Evolutionary conservation across 306 rosid species (phyloP).

Genomic region (Prunus padus): DNA sequence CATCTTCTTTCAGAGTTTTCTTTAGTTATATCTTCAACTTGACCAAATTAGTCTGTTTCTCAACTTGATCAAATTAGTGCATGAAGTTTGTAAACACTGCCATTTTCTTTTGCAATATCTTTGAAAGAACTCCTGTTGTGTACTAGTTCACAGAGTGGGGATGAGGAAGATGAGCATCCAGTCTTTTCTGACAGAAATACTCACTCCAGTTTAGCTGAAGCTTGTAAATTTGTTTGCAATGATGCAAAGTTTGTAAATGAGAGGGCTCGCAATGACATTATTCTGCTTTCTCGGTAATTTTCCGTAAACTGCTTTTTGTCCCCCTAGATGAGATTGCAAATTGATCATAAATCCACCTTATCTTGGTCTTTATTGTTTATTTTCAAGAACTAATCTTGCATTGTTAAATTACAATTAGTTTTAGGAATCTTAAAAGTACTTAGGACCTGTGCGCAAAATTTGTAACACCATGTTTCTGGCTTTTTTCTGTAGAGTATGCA

Average conservation of each 20-base stretch:
- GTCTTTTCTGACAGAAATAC: slow-evolving; percentile 19
- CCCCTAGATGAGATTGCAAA: slow-evolving; percentile 12
- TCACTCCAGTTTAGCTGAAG: slow-evolving; percentile 55
- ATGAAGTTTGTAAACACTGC: not conserved
- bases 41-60: not conserved
- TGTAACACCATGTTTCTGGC: not conserved
- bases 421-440: not conserved
- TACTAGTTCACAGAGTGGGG: slow-evolving; percentile 50
- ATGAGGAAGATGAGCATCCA: slow-evolving; percentile 39
- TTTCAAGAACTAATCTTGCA: not conserved
- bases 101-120: slow-evolving; percentile 11
- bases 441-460: not conserved
- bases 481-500: not conserved
- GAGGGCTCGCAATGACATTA: slow-evolving; percentile 68
- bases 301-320: slow-evolving; percentile 23
- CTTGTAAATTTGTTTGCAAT: slow-evolving; percentile 67
- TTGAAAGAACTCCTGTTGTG: slow-evolving; percentile 24
- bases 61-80: not conserved
- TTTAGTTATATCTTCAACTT: not conserved
- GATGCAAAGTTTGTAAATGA: slow-evolving; percentile 81
- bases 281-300: slow-evolving; percentile 79
- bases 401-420: not conserved
- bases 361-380: not conserved
- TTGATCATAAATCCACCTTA: not conserved
- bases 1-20: not conserved